These are phyloP conservation scores for Pseudozyma flocculosa DNA, from an alignment of 1,284 basidiomycete genomes.

Conservation along the genomic window DNA sequence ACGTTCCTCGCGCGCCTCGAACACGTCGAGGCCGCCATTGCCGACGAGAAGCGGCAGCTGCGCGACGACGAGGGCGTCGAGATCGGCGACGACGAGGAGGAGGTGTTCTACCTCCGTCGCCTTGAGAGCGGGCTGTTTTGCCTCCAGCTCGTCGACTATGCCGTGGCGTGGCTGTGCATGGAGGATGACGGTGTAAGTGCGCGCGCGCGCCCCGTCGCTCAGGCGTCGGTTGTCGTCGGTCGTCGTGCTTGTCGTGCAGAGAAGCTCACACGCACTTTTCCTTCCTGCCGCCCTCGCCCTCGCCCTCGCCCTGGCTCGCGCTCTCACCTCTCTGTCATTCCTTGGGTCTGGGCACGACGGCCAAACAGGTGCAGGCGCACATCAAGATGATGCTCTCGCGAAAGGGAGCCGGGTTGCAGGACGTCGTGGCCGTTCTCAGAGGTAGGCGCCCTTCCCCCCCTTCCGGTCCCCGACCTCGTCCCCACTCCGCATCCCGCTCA, in stretches of 20 bases:
- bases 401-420: constrained; percentile 5
- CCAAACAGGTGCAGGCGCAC: constrained; percentile 17
- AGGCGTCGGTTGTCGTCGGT: too few relatives aligned
- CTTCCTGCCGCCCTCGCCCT: neutral
- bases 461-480: neutral
- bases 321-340: neutral
- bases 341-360: neutral
- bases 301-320: too few relatives aligned
- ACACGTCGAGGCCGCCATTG: constrained; percentile 68
- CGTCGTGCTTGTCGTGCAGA: too few relatives aligned
- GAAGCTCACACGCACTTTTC: neutral
- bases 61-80: constrained; percentile 67
- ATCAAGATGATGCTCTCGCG: constrained; percentile 23
- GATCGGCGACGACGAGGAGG: constrained; percentile 67
- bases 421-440: constrained; percentile 21
- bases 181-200: constrained; percentile 82
- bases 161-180: constrained; percentile 92
- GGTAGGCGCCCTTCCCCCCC: constrained; percentile 1
- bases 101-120: constrained; percentile 76
- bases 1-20: constrained; percentile 67
- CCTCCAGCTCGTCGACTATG: constrained; percentile 86
- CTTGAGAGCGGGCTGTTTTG: constrained; percentile 84
- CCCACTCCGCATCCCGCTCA: neutral
- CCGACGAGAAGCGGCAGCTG: constrained; percentile 68
- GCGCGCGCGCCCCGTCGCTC: too few relatives aligned